Base-by-base conservation (phyloP, 495 filamentous ascomycete species). In the Viridothelium virens region DNA sequence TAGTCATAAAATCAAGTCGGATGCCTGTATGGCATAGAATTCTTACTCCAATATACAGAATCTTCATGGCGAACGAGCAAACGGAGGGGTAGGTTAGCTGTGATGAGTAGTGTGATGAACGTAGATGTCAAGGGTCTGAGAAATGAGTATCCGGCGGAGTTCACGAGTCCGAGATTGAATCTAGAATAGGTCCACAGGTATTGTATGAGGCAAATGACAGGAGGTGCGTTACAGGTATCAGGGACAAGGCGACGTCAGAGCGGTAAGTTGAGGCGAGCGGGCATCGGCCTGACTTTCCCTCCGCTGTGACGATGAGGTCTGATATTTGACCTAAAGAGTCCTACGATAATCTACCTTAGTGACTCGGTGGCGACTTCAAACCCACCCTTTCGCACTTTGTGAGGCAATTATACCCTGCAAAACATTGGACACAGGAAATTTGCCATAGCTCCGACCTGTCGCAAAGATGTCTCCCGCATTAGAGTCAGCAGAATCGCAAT, bases 1-100 rank as follows among this genome's bases (percentile, higher is more conserved):
- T 41, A 69, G 70, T 39, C 41, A 47, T 5, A 33, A 36, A 38
- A 10, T 34, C 38, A 37, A 38, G 12, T 18, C 14, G 10, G 44
- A 61, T 37, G 65, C 56, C 53, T 25, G 39, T 41, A 66, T 53
- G 63, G 67, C 44, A n/a, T 38, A 65, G 47, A 44, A 44, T 50
- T 77, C 86, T 68, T 87, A 96, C 92, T 66, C 91, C 92, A 72
- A 96, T 90, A 79, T 96, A 96, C 79, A 89, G 84, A 72, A 97
- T 80, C 85, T 96, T 96, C 93, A 97, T 96, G 76, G 25, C n/a
- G 48, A 5, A 18, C 36, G 53, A 7, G 36, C 11, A 31, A 36
- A 31, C 48, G 48, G 66, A 86, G 79, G 75, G 12, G 48, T 14
- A 11, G n/a, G n/a, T 14, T 14, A 11, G 48, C 11, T 53, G 10